phyloP scores from a whole-genome alignment of 2,329 filamentous ascomycete species.

The Scedosporium apiospermum region DNA sequence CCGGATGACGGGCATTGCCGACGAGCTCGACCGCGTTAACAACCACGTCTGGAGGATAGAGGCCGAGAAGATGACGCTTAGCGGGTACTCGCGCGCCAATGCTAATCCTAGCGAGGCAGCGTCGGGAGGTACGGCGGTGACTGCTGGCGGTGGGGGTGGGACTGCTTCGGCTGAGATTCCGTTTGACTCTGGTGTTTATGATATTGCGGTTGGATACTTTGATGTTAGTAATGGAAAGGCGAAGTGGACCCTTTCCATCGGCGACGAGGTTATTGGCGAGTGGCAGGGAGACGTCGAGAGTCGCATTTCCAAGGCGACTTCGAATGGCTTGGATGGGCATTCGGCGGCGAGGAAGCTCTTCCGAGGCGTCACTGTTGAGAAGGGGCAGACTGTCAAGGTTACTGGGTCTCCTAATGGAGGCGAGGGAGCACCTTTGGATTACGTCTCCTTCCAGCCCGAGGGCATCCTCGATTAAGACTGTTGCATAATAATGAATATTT shows the following conservation, averaged over 20 bases:
- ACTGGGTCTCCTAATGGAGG: conserved; percentile 47
- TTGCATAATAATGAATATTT: no score
- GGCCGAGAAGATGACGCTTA: conserved; percentile 54
- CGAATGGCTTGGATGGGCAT: conserved; percentile 52
- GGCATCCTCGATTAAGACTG: conserved; percentile 42
- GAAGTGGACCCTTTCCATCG: conserved; percentile 44
- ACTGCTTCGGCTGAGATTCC: conserved; percentile 36
- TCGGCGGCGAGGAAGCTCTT: conserved; percentile 56
- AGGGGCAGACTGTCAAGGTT: conserved; percentile 44
- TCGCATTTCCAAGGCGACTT: conserved; percentile 47
- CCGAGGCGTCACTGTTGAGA: conserved; percentile 32
- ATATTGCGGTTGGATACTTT: conserved; percentile 58
- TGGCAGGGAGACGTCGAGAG: conserved; percentile 55
- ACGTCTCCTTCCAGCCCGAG: conserved; percentile 50
- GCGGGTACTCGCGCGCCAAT: conserved; percentile 42
- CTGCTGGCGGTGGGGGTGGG: conserved; percentile 41
- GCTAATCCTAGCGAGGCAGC: conserved; percentile 53
- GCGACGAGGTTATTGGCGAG: conserved; percentile 38
- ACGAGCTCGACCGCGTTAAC: conserved; percentile 44
- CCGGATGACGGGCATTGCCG: conserved; percentile 50
- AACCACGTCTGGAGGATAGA: conserved; percentile 59
- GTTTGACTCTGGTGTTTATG: conserved; percentile 45
- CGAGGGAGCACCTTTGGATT: conserved; percentile 59
- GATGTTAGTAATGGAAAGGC: conserved; percentile 51
- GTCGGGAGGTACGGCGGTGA: conserved; percentile 37